Evolutionary conservation across 2,329 filamentous ascomycete genomes (phyloP), one percentile per base, ranked within the genome.

Genomic region (Elsinoe batatas): DNA sequence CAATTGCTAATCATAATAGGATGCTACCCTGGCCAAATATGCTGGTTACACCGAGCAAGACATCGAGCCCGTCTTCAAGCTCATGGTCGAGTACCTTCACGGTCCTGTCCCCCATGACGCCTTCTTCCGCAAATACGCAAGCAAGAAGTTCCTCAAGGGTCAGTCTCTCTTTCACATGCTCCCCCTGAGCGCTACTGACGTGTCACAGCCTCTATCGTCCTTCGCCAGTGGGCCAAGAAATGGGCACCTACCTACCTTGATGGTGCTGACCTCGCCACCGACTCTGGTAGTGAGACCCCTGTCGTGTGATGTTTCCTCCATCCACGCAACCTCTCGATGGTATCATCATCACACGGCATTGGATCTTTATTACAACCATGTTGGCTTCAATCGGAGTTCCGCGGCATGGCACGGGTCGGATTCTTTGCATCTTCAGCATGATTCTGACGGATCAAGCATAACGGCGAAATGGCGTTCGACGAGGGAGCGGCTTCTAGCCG

Each of bases 61-160:
- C 72, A 90, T 98, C 63, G 82, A 91, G 69, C 91, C 91, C 10
- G 88, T 97, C 38, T 88, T 95, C 67, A 81, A 86, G 64, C 79
- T 97, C 59, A 96, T 98, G 91, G 83, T 98, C 59, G 91, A 98
- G 71, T 98, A 98, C 69, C 84, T 98, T 37, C 87, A 87, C 58
- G 84, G 88, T 11, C 93, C 91, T 22, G 87, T 96, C 54, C 81
- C 85, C 42, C 93, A 98, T 67, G 91, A 97, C 70, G 94, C 93
- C 36, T 96, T 98, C 79, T 97, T 96, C 80, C 95, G 95, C 81
- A 98, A 98, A 74, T 98, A 98, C 71, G 93, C 93, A 56, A 95
- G 89, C 81, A 98, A 97, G 79, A 96, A 95, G 75, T 98, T 97
- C 75, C 76, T 97, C 65, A 98, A 98, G 77, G 91, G 91, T 95